Conservation (phyloP, 768 basidiomycete genomes). For the Epithele typhae region DNA sequence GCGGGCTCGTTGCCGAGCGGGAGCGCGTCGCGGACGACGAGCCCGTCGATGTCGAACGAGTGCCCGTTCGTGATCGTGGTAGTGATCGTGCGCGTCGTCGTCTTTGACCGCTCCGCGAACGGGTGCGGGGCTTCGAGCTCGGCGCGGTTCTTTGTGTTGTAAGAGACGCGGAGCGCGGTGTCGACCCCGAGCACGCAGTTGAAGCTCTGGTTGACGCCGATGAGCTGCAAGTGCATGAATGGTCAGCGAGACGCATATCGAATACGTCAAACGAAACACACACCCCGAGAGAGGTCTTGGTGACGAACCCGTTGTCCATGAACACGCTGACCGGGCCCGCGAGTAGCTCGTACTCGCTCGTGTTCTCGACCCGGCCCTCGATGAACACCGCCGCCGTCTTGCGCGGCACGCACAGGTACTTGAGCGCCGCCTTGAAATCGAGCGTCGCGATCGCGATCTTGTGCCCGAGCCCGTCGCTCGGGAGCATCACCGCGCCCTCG, state of each 20-base stretch:
- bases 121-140: conserved; percentile 34
- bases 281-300: conserved; percentile 45
- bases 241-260: not conserved
- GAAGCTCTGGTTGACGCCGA: conserved; percentile 48
- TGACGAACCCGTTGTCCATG: conserved; percentile 52
- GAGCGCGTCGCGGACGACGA: conserved; percentile 45
- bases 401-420: conserved; percentile 47
- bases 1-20: conserved; percentile 35
- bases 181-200: conserved; percentile 48
- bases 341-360: conserved; percentile 52
- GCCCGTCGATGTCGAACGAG: conserved; percentile 36
- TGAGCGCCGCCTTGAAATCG: conserved; percentile 41
- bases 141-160: conserved; percentile 36
- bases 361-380: conserved; percentile 51
- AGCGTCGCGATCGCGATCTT: conserved; percentile 49
- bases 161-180: conserved; percentile 29
- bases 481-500: conserved; percentile 46
- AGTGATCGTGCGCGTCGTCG: conserved; percentile 36
- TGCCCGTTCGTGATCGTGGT: conserved; percentile 47
- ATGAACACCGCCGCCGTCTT: conserved; percentile 42
- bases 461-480: conserved; percentile 52
- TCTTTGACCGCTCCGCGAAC: conserved; percentile 41
- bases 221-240: conserved; percentile 22
- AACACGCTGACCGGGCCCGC: conserved; percentile 52
- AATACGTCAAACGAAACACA: not conserved